phyloP scores from a whole-genome alignment of 2,329 filamentous ascomycete species.

The Pleochaeta shiraiana region DNA sequence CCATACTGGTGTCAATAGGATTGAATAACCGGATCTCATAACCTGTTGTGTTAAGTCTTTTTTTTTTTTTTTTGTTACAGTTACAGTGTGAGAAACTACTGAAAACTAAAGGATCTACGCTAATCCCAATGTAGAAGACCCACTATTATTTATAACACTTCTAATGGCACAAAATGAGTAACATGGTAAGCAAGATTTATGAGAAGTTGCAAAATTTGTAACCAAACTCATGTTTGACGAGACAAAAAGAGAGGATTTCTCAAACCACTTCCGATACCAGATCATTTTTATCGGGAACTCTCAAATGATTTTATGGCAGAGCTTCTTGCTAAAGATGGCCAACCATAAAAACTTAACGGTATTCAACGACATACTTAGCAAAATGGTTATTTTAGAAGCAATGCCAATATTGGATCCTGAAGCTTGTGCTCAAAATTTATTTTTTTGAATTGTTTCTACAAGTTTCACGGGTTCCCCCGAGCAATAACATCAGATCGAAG shows the following conservation, averaged over 20 bases:
- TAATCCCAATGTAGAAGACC: too few relatives aligned
- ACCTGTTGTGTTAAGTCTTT: too few relatives aligned
- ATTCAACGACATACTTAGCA: neutral
- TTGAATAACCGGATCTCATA: neutral
- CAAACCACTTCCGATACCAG: constrained; percentile 1
- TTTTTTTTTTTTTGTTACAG: too few relatives aligned
- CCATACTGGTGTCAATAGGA: neutral
- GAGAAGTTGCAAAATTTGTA: neutral
- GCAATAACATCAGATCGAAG: neutral
- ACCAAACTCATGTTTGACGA: neutral
- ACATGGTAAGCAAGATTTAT: neutral
- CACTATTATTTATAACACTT: too few relatives aligned
- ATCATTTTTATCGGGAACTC: constrained; percentile 1
- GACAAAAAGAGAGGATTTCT: constrained; percentile 3
- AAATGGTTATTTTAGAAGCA: constrained; percentile 1
- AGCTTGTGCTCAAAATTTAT: neutral
- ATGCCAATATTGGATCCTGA: neutral
- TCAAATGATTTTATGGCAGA: constrained; percentile 4
- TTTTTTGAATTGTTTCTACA: neutral
- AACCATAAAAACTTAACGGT: neutral
- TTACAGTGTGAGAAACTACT: too few relatives aligned
- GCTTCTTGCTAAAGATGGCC: neutral
- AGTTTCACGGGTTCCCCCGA: neutral
- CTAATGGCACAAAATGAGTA: neutral
- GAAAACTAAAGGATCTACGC: too few relatives aligned